Evolutionary conservation across 2,329 filamentous ascomycete genomes (phyloP).

Genomic region (Aureobasidium namibiae): DNA sequence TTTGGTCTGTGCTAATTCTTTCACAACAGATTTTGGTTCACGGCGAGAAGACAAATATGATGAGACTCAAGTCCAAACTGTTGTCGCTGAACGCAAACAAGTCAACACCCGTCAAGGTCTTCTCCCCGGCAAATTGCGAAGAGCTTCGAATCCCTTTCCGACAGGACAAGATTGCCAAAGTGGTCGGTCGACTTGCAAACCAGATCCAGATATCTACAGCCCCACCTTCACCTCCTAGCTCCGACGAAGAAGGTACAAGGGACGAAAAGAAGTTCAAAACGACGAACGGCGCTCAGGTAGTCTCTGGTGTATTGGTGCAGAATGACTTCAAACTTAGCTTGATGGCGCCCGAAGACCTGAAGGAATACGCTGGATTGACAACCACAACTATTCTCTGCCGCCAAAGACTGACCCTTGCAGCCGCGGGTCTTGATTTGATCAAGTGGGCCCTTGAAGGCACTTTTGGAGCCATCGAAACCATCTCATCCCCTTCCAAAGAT

Average conservation of each 20-base stretch:
- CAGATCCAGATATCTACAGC: slow-evolving; percentile 60
- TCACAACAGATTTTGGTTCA: slow-evolving; percentile 75
- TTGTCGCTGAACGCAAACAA: slow-evolving; percentile 84
- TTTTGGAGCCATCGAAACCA: slow-evolving; percentile 65
- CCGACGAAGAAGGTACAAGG: slow-evolving; percentile 34
- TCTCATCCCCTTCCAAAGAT: slow-evolving; percentile 23
- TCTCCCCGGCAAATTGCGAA: slow-evolving; percentile 88
- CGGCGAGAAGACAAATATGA: slow-evolving; percentile 97
- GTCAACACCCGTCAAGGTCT: slow-evolving; percentile 78
- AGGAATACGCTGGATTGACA: slow-evolving; percentile 93
- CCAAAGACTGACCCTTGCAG: slow-evolving; percentile 78
- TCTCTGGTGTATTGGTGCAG: slow-evolving; percentile 88
- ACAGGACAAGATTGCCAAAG: slow-evolving; percentile 89
- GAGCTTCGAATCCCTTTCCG: slow-evolving; percentile 92
- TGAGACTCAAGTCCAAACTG: slow-evolving; percentile 87
- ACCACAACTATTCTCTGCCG: slow-evolving; percentile 92
- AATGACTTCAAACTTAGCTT: slow-evolving; percentile 96
- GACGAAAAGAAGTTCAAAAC: slow-evolving; percentile 22
- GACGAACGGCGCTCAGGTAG: slow-evolving; percentile 52
- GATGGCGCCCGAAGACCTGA: slow-evolving; percentile 92
- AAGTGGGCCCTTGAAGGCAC: slow-evolving; percentile 91
- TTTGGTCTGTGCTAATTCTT: neutral
- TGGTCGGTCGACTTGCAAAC: slow-evolving; percentile 79
- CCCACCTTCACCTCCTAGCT: slow-evolving; percentile 28
- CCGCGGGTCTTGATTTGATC: slow-evolving; percentile 83